Evolutionary conservation across 2,329 filamentous ascomycete species (phyloP), one percentile per base, ranked within the genome.

Genomic region (Colletotrichum tamarilloi): DNA sequence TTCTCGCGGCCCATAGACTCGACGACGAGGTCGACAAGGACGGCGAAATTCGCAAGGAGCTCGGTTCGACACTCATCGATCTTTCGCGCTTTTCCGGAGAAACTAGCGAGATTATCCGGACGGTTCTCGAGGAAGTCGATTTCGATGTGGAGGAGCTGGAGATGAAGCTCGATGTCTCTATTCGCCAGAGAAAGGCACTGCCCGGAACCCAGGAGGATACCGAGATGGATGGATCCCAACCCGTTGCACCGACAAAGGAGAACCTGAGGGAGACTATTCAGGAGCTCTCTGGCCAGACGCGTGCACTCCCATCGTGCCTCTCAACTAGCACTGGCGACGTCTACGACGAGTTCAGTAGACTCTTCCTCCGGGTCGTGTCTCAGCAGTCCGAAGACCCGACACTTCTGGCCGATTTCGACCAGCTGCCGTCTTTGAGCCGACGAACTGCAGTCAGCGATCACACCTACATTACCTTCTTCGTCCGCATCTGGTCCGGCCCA

Each of bases 91-190:
- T 86, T 52, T 86, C 88, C 9, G 89, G 88, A 35, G 86, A 87
- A 52, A 84, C 90, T 26, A 91, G 91, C 14, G 86, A 89, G 30
- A 85, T 92, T n/a, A 90, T 97, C 70, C 87, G 91, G 74, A 87
- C 87, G n/a, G 89, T 92, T 4, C 88, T 96, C 49, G 86, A 90
- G 46, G 89, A 92, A 53, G 88, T 91, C 8, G 89, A 92, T 14
- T 87, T 95, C 73, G 92, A 97, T 77, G 89, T 97, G 57, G 90
- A 94, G 73, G 89, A 91, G 60, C 84, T 97, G 22, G 94, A 97
- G 82, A 88, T 94, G 83, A 92, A 91, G 76, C 86, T 97, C 24
- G 92, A 94, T 68, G 90, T 92, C 9, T 89, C 91, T 11, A 90
- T 95, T 74, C 89, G 92, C 53, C 88, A 89, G 8, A 85, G 77